Base-by-base conservation (phyloP, 164 flowering plant species). In the Tinospora cordifolia region DNA sequence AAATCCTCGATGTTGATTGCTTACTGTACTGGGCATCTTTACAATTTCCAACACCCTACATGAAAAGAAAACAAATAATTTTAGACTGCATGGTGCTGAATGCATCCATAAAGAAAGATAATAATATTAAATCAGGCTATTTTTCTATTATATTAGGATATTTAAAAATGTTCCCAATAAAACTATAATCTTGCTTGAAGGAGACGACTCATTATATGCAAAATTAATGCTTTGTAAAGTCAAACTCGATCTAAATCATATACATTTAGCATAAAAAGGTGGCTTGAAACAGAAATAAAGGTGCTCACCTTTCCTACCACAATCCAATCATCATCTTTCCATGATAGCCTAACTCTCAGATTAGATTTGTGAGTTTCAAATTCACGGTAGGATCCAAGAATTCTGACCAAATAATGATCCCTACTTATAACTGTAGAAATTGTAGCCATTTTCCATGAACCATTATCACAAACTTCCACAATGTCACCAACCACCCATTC, bases 391-490 rank as follows among this genome's bases (percentile, higher is more conserved):
- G 81, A 78, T 64, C 87, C 88, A 70, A 85, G 75, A 0, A 82
- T 62, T 71, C 84, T 75, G 24, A 86, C 86, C 74, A 75, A 54
- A 76, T 66, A 78, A 64, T 51, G 74, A 2, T 74, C 58, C 46
- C 68, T 72, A 13, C 74, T 76, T 76, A 83, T 67, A 58, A 81
- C 82, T 79, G 82, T 74, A 36, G 75, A 72, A 65, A 93, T 74
- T 62, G 75, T 74, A 11, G 90, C 93, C 80, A 83, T 78, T 77
- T 86, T 89, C 98, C 98, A 93, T 26, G 87, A 84, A 66, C 69
- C 71, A n/a, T 79, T 72, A 60, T 87, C 80, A 72, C 86, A 84
- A 34, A 93, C 89, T 84, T 93, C 98, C 2, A 85, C 87, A 70
- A 87, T 49, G 63, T 86, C 90, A 66, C 97, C 92, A 68, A 80